Conservation (phyloP, 73 alveolate species). For the Breviolum minutum region DNA sequence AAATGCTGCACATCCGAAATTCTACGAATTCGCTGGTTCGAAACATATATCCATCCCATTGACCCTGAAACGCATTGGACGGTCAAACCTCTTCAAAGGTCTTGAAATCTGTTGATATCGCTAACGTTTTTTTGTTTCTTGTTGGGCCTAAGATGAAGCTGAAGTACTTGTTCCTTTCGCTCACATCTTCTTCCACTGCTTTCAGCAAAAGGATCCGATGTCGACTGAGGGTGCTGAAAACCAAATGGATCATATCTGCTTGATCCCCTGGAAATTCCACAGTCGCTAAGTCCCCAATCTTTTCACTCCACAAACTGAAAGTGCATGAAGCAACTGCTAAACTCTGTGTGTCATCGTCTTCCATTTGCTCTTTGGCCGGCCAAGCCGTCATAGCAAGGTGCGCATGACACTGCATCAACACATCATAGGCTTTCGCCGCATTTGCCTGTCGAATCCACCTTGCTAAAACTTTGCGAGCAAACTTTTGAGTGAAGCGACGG, state of each 20-base stretch:
- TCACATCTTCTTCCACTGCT: conserved; percentile 45
- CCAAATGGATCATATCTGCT: conserved; percentile 59
- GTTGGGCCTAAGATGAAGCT: conserved; percentile 66
- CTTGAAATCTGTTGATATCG: too few relatives aligned
- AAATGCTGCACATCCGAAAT: too few relatives aligned
- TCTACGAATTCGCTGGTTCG: too few relatives aligned
- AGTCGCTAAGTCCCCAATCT: not conserved
- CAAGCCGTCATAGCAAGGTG: conserved; percentile 90
- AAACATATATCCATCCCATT: too few relatives aligned
- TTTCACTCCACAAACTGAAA: conserved; percentile 47
- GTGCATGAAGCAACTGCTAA: conserved; percentile 71
- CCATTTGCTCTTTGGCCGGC: not conserved
- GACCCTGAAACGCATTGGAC: too few relatives aligned
- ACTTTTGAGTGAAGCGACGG: conserved; percentile 85
- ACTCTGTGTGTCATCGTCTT: conserved; percentile 68
- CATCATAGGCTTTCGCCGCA: conserved; percentile 31
- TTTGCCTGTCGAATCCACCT: conserved; percentile 81
- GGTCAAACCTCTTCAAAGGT: too few relatives aligned
- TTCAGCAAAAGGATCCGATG: conserved; percentile 49
- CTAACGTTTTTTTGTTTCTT: not conserved
- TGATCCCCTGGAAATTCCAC: conserved; percentile 48
- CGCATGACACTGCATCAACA: conserved; percentile 86
- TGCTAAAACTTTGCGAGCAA: conserved; percentile 62
- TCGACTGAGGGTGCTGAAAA: conserved; percentile 56
- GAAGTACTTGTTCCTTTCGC: conserved; percentile 77